phyloP scores from a whole-genome alignment of 2,329 filamentous ascomycete species.

The Arthrobotrys pseudoclavata region DNA sequence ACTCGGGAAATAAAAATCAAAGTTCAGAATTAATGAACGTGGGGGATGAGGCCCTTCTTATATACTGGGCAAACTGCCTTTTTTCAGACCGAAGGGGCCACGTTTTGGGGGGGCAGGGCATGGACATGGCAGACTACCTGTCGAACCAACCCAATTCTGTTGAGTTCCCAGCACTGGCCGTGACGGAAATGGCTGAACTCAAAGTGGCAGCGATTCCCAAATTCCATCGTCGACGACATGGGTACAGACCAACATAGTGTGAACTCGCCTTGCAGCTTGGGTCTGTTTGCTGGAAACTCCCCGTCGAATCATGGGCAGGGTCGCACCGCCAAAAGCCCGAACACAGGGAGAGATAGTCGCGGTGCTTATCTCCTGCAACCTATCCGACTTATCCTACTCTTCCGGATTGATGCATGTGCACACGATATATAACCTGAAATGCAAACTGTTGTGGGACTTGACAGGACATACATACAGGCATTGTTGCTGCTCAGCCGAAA shows the following conservation, averaged over 20 bases:
- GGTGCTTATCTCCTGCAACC: constrained; percentile 44
- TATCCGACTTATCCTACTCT: constrained; percentile 38
- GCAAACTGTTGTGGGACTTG: constrained; percentile 43
- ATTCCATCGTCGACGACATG: constrained; percentile 58
- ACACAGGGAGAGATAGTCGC: constrained; percentile 31
- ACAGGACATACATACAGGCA: constrained; percentile 19
- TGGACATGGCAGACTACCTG: constrained; percentile 6
- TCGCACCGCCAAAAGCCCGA: constrained; percentile 53
- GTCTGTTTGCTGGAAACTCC: constrained; percentile 48
- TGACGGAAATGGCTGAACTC: constrained; percentile 59
- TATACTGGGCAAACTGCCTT: constrained; percentile 46
- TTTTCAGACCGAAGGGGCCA: constrained; percentile 39
- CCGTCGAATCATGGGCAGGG: constrained; percentile 49
- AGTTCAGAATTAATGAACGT: constrained; percentile 36
- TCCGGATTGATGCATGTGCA: constrained; percentile 53
- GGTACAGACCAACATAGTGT: constrained; percentile 37
- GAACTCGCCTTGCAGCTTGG: constrained; percentile 43
- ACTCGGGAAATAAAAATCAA: constrained; percentile 52
- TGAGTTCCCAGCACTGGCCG: constrained; percentile 45
- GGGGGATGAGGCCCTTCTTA: constrained; percentile 57
- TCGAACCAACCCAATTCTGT: constrained; percentile 48
- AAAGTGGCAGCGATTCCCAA: constrained; percentile 55
- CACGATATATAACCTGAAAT: constrained; percentile 56
- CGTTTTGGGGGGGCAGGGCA: constrained; percentile 52
- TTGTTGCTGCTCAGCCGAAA: constrained; percentile 46